These are phyloP conservation scores for Acanthamoeba sp. DNA, from an alignment of 208 protist genomes.

Conservation along the genomic window DNA sequence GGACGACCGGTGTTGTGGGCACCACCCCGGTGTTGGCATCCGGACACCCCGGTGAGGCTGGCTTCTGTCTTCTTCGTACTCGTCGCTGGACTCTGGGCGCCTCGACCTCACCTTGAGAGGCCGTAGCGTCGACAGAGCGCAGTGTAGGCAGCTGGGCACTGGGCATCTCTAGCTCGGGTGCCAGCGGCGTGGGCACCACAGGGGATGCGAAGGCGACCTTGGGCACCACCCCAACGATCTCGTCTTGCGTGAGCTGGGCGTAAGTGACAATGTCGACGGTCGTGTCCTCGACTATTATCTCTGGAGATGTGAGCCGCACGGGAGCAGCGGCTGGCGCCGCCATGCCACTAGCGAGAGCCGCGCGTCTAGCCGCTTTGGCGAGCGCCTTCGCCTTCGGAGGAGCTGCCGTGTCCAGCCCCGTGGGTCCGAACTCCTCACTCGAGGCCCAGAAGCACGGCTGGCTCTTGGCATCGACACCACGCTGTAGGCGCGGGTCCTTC, in stretches of 20 bases:
- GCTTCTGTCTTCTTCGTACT: neutral
- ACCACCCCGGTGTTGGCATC: neutral
- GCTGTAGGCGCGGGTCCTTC: neutral
- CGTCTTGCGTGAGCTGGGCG: neutral
- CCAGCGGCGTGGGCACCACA: neutral
- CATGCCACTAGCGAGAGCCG: neutral
- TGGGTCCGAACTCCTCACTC: neutral
- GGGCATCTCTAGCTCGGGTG: neutral
- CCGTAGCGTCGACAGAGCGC: neutral
- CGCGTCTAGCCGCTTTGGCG: neutral
- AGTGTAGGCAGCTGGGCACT: neutral
- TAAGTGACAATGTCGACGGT: neutral
- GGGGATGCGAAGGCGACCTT: neutral
- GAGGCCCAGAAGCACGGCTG: conserved; percentile 14
- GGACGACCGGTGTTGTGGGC: neutral
- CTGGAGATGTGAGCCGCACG: neutral
- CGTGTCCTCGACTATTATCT: neutral
- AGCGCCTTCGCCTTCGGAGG: neutral
- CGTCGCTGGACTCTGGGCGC: neutral
- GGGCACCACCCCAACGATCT: neutral
- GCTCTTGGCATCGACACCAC: neutral
- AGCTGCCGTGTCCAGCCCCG: neutral
- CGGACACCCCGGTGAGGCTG: neutral
- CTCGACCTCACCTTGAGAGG: neutral
- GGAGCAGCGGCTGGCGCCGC: neutral